Base-by-base conservation (phyloP, 2,329 filamentous ascomycete species). In the Hirsutella rhossiliensis region DNA sequence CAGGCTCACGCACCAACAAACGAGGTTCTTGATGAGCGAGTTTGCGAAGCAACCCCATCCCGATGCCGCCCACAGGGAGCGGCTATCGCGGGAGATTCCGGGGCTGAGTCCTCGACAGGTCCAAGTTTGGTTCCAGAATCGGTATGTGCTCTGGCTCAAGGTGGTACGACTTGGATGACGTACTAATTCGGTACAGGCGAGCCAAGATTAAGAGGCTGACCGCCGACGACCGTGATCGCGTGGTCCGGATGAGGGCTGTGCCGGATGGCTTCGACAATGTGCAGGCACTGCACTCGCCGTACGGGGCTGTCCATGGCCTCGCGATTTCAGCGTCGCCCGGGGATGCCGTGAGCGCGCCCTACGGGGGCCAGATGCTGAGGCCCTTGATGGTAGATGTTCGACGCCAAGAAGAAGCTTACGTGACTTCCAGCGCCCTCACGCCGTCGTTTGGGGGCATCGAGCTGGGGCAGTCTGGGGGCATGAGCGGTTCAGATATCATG, bases 91-190 rank as follows among this genome's bases (percentile, higher is more conserved):
- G 50, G 87, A 96, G 60, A 96, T 97, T 39, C 89, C 90, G 29
- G 90, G 89, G 1, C 67, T 97, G 41, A 95, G 86, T 55, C 87
- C 89, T 32, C 79, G 89, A 48, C 89, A 97, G 61, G 90, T 97
- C 20, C 89, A 97, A 63, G 89, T 97, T 41, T 97, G 89, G 90
- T 97, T 97, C 65, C 89, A 97, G 64, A 97, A 97, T 65, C 79
- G 89, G 89, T 95, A 75, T 54, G 73, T 57, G 11, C 38, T 30
- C 7, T n/a, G 34, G 34, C 4, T 27, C 23, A 17, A 17, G 34
- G n/a, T 18, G 34, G 18, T 37, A 5, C 17, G 13, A 3, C 7
- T 6, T 18, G 17, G 15, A 11, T 11, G 13, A 11, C 17, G 18
- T 2, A 30, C 38, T 37, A 48, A 45, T 53, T 42, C 15, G 19